phyloP scores from a whole-genome alignment of 2,329 filamentous ascomycete genomes.

The Bretziella fagacearum region DNA sequence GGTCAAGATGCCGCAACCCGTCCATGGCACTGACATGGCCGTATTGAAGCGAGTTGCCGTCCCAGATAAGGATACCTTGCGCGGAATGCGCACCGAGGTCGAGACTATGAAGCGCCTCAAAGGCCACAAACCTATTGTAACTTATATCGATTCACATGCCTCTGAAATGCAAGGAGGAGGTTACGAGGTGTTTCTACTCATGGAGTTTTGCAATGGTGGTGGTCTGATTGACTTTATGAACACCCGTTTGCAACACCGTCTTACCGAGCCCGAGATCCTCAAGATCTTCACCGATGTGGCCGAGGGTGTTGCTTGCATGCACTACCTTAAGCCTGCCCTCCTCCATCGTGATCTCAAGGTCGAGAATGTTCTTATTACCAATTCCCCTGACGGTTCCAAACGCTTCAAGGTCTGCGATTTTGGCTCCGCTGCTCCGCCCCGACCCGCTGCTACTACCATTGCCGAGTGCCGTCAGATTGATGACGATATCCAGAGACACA shows the following conservation, averaged over 20 bases:
- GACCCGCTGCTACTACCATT: slow-evolving; percentile 69
- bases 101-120: slow-evolving; percentile 99
- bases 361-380: slow-evolving; percentile 84
- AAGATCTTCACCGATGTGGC: slow-evolving; percentile 93
- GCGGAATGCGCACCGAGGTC: slow-evolving; percentile 94
- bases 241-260: slow-evolving; percentile 81
- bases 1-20: slow-evolving; percentile 62
- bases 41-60: slow-evolving; percentile 93
- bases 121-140: slow-evolving; percentile 90
- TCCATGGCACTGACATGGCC: slow-evolving; percentile 63
- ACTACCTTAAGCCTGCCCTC: slow-evolving; percentile 87
- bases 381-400: slow-evolving; percentile 40
- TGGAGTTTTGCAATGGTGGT: slow-evolving; percentile 93
- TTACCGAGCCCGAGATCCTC: slow-evolving; percentile 94
- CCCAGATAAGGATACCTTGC: slow-evolving; percentile 83
- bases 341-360: slow-evolving; percentile 93
- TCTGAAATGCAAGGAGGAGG: slow-evolving; percentile 83
- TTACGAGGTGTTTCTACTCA: slow-evolving; percentile 94
- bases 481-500: slow-evolving; percentile 93
- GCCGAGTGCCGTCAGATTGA: slow-evolving; percentile 84
- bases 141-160: slow-evolving; percentile 95
- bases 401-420: slow-evolving; percentile 97
- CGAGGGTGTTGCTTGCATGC: slow-evolving; percentile 96
- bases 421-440: slow-evolving; percentile 72
- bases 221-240: slow-evolving; percentile 99